A percentile compares a stretch with the other conserved stretches of the same genome.
Evolutionary conservation across 225 moss, liverwort and hornwort species (phyloP).

Genomic region (Pseudoscleropodium purum): DNA sequence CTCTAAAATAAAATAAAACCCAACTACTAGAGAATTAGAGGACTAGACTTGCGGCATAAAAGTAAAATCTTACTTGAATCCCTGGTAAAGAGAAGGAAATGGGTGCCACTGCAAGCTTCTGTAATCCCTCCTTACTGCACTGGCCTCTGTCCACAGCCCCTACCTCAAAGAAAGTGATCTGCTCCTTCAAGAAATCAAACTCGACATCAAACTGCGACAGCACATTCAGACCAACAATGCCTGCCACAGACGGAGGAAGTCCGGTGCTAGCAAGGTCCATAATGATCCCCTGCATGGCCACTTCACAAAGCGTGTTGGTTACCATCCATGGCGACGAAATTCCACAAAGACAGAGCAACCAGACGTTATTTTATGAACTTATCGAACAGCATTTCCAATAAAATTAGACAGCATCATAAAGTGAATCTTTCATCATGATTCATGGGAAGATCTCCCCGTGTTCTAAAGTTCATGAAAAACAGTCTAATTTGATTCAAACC

Average conservation of each 20-base stretch:
- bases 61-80: slow-evolving; percentile 14
- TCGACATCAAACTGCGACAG: slow-evolving; percentile 88
- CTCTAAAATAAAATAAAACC: background rate
- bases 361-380: background rate
- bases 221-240: slow-evolving; percentile 75
- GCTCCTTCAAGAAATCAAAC: slow-evolving; percentile 73
- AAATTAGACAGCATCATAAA: background rate
- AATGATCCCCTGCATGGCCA: slow-evolving; percentile 63
- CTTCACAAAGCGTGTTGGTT: slow-evolving; percentile 19
- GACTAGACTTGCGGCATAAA: background rate
- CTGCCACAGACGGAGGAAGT: slow-evolving; percentile 76
- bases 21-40: background rate
- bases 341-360: background rate
- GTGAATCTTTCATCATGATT: background rate
- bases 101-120: slow-evolving; percentile 65
- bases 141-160: slow-evolving; percentile 66
- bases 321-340: background rate
- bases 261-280: slow-evolving; percentile 79
- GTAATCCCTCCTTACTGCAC: slow-evolving; percentile 59
- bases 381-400: background rate
- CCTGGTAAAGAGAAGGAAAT: slow-evolving; percentile 30
- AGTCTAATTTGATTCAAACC: background rate
- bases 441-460: background rate
- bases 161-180: slow-evolving; percentile 47
- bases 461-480: background rate